Percentiles rank a stretch among this genome's conserved stretches.
Evolutionary conservation across 2,329 filamentous ascomycete species (phyloP).

Genomic region (Chrysosporium queenslandicum): DNA sequence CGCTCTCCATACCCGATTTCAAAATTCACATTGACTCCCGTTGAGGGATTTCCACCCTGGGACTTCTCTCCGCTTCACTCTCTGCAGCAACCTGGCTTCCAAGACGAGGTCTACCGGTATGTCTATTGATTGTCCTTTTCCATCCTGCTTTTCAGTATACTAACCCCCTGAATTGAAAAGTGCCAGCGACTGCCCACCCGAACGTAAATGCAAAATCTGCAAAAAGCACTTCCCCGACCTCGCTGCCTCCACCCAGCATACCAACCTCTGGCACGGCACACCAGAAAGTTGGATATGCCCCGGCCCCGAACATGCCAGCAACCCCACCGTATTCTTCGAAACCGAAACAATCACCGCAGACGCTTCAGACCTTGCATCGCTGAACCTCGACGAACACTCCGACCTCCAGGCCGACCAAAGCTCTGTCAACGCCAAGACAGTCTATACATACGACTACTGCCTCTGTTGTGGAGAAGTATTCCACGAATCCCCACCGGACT

Average conservation of each 20-base stretch:
- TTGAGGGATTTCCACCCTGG: constrained; percentile 13
- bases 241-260: constrained; percentile 6
- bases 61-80: constrained; percentile 5
- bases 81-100: constrained; percentile 10
- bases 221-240: constrained; percentile 8
- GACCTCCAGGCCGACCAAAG: neutral
- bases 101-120: constrained; percentile 8
- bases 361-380: constrained; percentile 1
- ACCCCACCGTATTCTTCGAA: constrained; percentile 10
- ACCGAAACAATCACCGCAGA: constrained; percentile 5
- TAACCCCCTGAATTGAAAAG: neutral
- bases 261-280: constrained; percentile 12
- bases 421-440: neutral
- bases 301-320: constrained; percentile 9
- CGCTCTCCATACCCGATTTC: constrained; percentile 13
- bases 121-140: neutral
- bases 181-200: neutral
- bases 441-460: constrained; percentile 12
- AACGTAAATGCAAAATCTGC: constrained; percentile 7
- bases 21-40: constrained; percentile 10
- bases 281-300: constrained; percentile 13
- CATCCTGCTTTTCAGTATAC: neutral
- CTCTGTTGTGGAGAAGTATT: constrained; percentile 14
- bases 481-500: constrained; percentile 3
- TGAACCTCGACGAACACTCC: constrained; percentile 1